phyloP scores from a whole-genome alignment of 2,329 filamentous ascomycete genomes.

The Lasiodiplodia sp. region DNA sequence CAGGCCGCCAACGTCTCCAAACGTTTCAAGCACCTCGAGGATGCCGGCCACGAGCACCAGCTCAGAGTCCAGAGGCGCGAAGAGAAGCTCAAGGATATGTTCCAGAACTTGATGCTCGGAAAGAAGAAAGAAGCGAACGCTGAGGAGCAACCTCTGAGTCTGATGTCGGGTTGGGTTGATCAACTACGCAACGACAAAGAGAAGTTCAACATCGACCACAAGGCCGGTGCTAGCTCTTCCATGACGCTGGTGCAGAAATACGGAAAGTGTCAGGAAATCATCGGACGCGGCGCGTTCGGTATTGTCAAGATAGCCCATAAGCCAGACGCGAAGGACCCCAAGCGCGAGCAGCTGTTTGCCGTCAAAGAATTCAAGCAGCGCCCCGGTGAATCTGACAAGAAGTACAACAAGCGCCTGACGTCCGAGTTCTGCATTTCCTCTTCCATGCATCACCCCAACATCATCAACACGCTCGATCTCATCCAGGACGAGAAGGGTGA shows the following conservation, averaged over 20 bases:
- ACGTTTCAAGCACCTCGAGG: conserved; percentile 65
- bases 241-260: conserved; percentile 93
- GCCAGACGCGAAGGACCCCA: conserved; percentile 78
- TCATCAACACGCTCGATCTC: conserved; percentile 96
- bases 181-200: conserved; percentile 90
- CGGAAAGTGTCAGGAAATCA: conserved; percentile 96
- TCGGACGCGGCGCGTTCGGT: conserved; percentile 94
- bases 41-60: conserved; percentile 83
- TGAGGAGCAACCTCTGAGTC: conserved; percentile 80
- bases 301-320: conserved; percentile 99
- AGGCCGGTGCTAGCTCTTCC: conserved; percentile 74
- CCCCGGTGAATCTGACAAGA: conserved; percentile 93
- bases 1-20: conserved; percentile 39
- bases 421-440: conserved; percentile 99
- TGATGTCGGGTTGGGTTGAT: conserved; percentile 96
- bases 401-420: conserved; percentile 96
- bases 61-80: conserved; percentile 90
- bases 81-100: conserved; percentile 93
- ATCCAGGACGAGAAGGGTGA: conserved; percentile 96
- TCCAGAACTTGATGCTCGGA: conserved; percentile 80
- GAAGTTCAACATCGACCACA: conserved; percentile 75
- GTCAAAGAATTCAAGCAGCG: conserved; percentile 97
- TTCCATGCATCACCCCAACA: conserved; percentile 93
- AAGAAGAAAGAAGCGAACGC: conserved; percentile 77
- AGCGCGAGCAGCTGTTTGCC: conserved; percentile 87